Base-by-base conservation (phyloP, 1,284 basidiomycete species). In the Sphaerobolus stellatus region DNA sequence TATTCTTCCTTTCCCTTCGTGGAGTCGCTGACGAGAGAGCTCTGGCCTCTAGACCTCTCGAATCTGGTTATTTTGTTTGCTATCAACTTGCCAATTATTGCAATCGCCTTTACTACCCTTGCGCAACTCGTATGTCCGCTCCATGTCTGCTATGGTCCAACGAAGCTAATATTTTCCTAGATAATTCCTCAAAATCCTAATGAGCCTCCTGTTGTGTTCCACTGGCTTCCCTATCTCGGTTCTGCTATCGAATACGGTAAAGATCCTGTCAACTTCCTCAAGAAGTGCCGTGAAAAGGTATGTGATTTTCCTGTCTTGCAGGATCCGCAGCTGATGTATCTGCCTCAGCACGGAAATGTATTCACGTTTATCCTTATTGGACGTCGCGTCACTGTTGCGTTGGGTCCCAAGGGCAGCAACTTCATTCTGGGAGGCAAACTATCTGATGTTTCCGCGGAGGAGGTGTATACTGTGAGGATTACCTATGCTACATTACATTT, bases 341-440 rank as follows among this genome's bases (percentile, higher is more conserved):
- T 29, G 25, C n/a, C 51, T 3, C 61, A 81, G 79, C 76, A 84
- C 58, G 83, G 83, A 38, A 78, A 84, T 52, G 86, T 98, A 16
- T 99, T 98, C 75, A 97, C 96, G 0, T 98, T 96, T 70, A 77
- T 94, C 46, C 77, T 99, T 8, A 76, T 98, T 43, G 96, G 96
- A 43, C 84, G 93, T 57, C 85, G 84, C 53, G 84, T 98, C 61
- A 98, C 96, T 1, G 95, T 96, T 53, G 89, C 94, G 1, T 80
- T 99, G 25, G 92, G 95, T 34, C 80, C 93, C 36, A 91, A 92
- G 70, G 97, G 97, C 25, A 96, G 92, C 71, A 95, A 98, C 75
- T 88, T 98, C 61, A 79, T 98, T 56, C 82, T 99, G 29, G 96
- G 97, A 57, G 97, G 96, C 41, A 96, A 95, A 74, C 84, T 93